phyloP scores from a whole-genome alignment of 768 basidiomycete genomes.

The Tephrocybe sp. region DNA sequence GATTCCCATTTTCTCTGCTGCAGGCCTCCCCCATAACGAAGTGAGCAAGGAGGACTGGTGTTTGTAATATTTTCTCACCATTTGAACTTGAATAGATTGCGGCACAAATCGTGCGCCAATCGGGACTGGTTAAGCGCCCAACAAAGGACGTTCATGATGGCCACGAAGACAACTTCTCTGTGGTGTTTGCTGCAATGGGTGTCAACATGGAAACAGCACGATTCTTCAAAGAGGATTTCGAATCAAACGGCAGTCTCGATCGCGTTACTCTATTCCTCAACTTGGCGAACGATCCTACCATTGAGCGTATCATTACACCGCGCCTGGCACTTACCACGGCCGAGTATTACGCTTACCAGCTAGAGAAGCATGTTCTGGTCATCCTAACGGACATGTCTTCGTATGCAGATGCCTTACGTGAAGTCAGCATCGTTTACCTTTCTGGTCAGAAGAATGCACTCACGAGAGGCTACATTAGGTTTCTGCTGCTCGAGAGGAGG shows the following conservation, averaged over 20 bases:
- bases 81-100: constrained; percentile 78
- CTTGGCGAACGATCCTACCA: constrained; percentile 97
- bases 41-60: constrained; percentile 38
- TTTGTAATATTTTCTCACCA: constrained; percentile 3
- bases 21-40: constrained; percentile 98
- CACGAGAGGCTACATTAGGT: constrained; percentile 48
- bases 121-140: constrained; percentile 93
- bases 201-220: constrained; percentile 99
- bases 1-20: constrained; percentile 99
- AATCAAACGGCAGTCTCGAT: constrained; percentile 96
- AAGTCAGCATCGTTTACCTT: constrained; percentile 46
- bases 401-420: constrained; percentile 94
- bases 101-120: constrained; percentile 99
- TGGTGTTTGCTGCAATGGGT: constrained; percentile 99
- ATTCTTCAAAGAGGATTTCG: constrained; percentile 99
- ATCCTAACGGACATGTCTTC: constrained; percentile 99
- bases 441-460: background rate
- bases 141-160: constrained; percentile 98
- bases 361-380: constrained; percentile 99
- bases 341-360: constrained; percentile 98
- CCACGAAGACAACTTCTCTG: constrained; percentile 99
- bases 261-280: constrained; percentile 98
- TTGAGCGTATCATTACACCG: constrained; percentile 99
- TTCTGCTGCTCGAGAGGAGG: constrained; percentile 98
- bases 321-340: constrained; percentile 97